Evolutionary conservation across 164 flowering plant genomes (phyloP), one percentile per base, ranked within the genome.

Genomic region (Echeveria elegans): DNA sequence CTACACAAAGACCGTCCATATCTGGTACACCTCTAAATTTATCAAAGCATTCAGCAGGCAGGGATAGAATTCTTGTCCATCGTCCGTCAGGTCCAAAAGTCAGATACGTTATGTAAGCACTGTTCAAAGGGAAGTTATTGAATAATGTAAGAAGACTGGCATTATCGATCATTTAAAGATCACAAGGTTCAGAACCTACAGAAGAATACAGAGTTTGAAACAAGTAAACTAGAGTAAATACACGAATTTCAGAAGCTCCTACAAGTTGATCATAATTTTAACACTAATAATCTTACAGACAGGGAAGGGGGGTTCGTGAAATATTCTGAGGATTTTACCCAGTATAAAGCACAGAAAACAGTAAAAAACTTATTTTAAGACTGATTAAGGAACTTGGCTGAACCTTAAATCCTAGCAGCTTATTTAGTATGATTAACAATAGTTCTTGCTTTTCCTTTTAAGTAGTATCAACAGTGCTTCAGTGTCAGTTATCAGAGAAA

Each of bases 1-100:
- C 60, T 53, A 53, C 60, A 53, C 60, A 53, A 53, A 53, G 60
- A 53, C 60, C 60, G 60, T 53, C 60, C 60, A 53, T 53, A 6
- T 26, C 31, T 40, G 11, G 2, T 53, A 53, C 31, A 53, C 31
- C 60, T 26, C 60, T 26, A 24, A 53, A 24, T 24, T 24, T 24
- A 53, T 26, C 6, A 53, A 53, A 24, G 31, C 31, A 53, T 26
- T 53, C 31, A 26, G 28, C 18, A 24, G 60, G 60, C 30, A 53
- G 60, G 60, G 16, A 53, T 53, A 53, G 60, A 53, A 53, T 53
- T 53, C 60, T 53, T 53, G 31, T 53, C 31, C 60, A 26, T 53
- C 26, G 60, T 53, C 60, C 31, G 31, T 53, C 60, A 24, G 31
- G 60, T 53, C 60, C 31, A 21, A 53, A 26, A 26, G 8, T 10